Evolutionary conservation across 2,329 filamentous ascomycete species (phyloP), one percentile per base, ranked within the genome.

Genomic region (Aplosporella prunicola): DNA sequence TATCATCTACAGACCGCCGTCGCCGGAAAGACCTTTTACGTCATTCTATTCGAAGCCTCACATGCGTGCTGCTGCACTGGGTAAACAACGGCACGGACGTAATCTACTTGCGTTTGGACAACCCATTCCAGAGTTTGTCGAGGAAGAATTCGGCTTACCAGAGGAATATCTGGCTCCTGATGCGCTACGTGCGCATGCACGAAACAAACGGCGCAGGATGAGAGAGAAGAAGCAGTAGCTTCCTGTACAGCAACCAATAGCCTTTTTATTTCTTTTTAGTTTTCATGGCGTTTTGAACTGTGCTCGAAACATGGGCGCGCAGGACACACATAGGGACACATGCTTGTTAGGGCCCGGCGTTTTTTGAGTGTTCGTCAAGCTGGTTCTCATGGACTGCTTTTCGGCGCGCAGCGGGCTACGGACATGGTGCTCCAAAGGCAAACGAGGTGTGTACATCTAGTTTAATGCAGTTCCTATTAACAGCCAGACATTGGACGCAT

Each of bases 31-130:
- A 41, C 80, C 83, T 24, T 87, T 95, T 53, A 81, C 68, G n/a
- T 93, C 85, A 0, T 95, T 95, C 63, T 96, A 87, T 55, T 60
- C 71, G 13, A 87, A 91, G 61, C 77, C 73, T 16, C 79, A 93
- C 52, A 72, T 89, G 43, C 80, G 89, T 17, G 83, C 87, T 15
- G 76, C 78, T 5, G 86, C 88, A 8, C 61, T 94, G n/a, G 80
- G 76, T 43, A 78, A 76, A 47, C 69, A 76, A 32, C 72, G 86
- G 22, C 76, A 83, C 35, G 75, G 78, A 33, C 72, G 85, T 33
- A 82, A 73, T 35, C 69, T 79, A 11, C 68, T 81, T 32, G 89
- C 88, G 3, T 96, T 91, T 72, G 89, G 89, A 1, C 74, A 80
- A 17, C 73, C 82, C 0, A 61, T 96, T 14, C 88, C 88, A 1